Percentiles rank a stretch among this genome's conserved stretches.
phyloP scores from a whole-genome alignment of 2,329 filamentous ascomycete genomes.

The Monilinia fructicola region DNA sequence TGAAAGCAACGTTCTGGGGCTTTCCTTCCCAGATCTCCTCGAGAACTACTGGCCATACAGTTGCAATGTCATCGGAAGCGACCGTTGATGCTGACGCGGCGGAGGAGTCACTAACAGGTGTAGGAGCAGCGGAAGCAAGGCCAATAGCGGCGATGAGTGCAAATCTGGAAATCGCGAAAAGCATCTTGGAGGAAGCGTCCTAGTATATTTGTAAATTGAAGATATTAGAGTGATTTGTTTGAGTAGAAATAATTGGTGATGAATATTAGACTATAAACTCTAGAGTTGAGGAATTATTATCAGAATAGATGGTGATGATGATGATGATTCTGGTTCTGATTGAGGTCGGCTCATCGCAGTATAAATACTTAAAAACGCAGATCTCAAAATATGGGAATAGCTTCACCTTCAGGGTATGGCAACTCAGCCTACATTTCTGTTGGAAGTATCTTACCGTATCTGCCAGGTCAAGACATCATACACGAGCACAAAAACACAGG shows the following conservation, averaged over 20 bases:
- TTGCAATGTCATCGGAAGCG: neutral
- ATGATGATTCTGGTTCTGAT: neutral
- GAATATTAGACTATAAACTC: neutral
- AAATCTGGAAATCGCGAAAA: neutral
- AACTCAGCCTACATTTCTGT: conserved; percentile 1
- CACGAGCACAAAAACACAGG: neutral
- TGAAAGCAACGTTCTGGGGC: conserved; percentile 2
- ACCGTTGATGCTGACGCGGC: neutral
- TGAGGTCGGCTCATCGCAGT: neutral
- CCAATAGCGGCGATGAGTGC: neutral
- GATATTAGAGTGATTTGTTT: neutral
- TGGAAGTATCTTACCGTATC: neutral
- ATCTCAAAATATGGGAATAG: neutral
- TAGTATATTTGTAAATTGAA: neutral
- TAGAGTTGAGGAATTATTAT: neutral
- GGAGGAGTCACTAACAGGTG: neutral
- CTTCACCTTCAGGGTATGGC: neutral
- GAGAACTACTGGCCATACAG: neutral
- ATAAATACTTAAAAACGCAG: conserved; percentile 8
- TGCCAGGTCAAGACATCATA: neutral
- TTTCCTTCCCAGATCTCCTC: neutral
- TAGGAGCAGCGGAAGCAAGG: conserved; percentile 2
- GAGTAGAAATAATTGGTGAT: no score
- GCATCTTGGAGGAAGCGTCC: neutral
- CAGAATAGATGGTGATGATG: conserved; percentile 2